These are phyloP conservation scores for Hygrophila difformis DNA, from an alignment of 257 asterid genomes.

Conservation along the genomic window DNA sequence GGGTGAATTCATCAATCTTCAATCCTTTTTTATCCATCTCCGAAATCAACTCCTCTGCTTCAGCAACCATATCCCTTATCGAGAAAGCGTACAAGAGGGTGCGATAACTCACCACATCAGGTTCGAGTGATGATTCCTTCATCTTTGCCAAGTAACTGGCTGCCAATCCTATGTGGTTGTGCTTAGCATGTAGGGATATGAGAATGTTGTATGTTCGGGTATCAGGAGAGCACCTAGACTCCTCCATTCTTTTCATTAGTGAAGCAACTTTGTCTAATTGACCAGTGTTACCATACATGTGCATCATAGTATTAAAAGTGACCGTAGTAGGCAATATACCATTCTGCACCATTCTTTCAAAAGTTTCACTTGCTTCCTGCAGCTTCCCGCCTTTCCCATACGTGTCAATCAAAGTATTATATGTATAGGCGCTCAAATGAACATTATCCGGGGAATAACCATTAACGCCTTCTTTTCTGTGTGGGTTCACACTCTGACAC, in stretches of 20 bases:
- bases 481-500: conserved; percentile 15
- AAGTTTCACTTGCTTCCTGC: conserved; percentile 63
- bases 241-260: conserved; percentile 62
- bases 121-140: conserved; percentile 70
- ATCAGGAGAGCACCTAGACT: conserved; percentile 59
- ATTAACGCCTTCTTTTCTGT: conserved; percentile 17
- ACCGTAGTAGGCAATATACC: conserved; percentile 66
- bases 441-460: conserved; percentile 19
- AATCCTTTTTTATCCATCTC: conserved; percentile 76
- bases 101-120: conserved; percentile 81
- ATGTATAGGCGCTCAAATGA: conserved; percentile 52
- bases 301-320: conserved; percentile 90
- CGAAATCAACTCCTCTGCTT: conserved; percentile 58
- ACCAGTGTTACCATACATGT: conserved; percentile 75
- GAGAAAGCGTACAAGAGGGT: conserved; percentile 85
- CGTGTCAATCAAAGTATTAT: conserved; percentile 80
- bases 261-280: conserved; percentile 54
- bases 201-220: conserved; percentile 82
- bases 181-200: conserved; percentile 72
- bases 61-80: conserved; percentile 66
- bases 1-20: conserved; percentile 78
- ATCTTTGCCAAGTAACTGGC: conserved; percentile 56
- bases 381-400: conserved; percentile 87
- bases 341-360: conserved; percentile 57
- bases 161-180: conserved; percentile 53